Evolutionary conservation across 306 rosid genomes (phyloP).

Genomic region (Lagenaria siceraria): DNA sequence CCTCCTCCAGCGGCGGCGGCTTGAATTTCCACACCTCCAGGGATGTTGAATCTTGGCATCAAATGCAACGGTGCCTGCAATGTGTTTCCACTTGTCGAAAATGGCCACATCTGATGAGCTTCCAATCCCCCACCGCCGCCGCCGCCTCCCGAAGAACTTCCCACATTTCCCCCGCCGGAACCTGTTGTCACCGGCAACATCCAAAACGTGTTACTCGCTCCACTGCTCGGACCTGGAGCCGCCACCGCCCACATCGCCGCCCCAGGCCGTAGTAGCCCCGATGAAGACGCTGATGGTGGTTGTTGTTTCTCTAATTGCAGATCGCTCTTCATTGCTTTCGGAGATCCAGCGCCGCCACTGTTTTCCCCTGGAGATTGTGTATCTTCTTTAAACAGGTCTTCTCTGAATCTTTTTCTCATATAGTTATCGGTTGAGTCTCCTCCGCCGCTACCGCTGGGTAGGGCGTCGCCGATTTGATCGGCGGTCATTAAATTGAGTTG

Average conservation of each 20-base stretch:
- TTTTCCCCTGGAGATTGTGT: slow-evolving; percentile 27
- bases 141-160: background rate
- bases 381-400: slow-evolving; percentile 78
- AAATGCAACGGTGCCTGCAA: slow-evolving; percentile 54
- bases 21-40: slow-evolving; percentile 57
- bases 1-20: slow-evolving; percentile 22
- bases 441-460: slow-evolving; percentile 22
- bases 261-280: slow-evolving; percentile 40
- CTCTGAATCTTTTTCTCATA: slow-evolving; percentile 72
- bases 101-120: slow-evolving; percentile 80
- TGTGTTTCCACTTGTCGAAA: slow-evolving; percentile 35
- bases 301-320: slow-evolving; percentile 27
- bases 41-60: slow-evolving; percentile 64
- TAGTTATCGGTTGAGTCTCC: slow-evolving; percentile 50
- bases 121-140: slow-evolving; percentile 26
- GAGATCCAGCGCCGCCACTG: slow-evolving; percentile 9
- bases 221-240: slow-evolving; percentile 35
- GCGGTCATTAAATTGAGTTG: background rate
- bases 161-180: slow-evolving; percentile 12
- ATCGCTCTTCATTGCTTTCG: slow-evolving; percentile 15
- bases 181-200: slow-evolving; percentile 56
- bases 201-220: slow-evolving; percentile 71
- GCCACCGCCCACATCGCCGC: slow-evolving; percentile 86
- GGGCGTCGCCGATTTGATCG: background rate
- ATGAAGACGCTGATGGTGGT: slow-evolving; percentile 27